Evolutionary conservation across 306 rosid genomes (phyloP).

Genomic region (Lotus japonicus): DNA sequence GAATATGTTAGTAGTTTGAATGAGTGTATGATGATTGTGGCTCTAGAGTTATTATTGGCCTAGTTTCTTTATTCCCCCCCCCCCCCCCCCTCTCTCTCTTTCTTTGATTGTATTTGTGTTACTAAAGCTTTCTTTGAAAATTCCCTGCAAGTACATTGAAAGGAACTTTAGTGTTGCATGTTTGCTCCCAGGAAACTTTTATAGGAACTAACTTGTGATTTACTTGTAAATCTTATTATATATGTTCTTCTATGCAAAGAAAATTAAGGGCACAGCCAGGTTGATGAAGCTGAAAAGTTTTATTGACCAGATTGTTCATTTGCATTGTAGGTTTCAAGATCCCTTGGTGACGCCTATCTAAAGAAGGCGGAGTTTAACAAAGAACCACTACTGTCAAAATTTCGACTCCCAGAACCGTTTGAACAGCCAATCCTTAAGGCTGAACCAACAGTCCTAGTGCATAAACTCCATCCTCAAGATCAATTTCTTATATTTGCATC

Average conservation of each 20-base stretch:
- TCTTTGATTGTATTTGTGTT: too few species aligned
- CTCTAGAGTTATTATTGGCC: too few species aligned
- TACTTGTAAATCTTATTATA: background rate
- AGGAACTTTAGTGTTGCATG: background rate
- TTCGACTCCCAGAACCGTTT: slow-evolving; percentile 68
- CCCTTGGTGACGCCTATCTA: slow-evolving; percentile 95
- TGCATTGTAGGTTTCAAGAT: slow-evolving; percentile 75
- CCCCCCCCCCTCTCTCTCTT: too few species aligned
- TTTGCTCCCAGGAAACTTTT: background rate
- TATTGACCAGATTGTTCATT: background rate
- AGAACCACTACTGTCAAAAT: slow-evolving; percentile 73
- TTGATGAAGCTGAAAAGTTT: background rate
- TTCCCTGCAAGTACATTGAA: too few species aligned
- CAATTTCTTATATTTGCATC: slow-evolving; percentile 91
- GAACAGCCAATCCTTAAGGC: slow-evolving; percentile 76
- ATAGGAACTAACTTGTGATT: too few species aligned
- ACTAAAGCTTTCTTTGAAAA: too few species aligned
- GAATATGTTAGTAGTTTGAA: too few species aligned
- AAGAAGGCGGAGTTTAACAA: slow-evolving; percentile 73
- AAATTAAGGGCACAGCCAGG: background rate
- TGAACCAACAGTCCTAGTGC: slow-evolving; percentile 70
- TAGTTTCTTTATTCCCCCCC: too few species aligned
- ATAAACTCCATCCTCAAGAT: slow-evolving; percentile 59
- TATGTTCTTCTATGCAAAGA: background rate
- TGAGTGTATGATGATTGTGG: too few species aligned